Base-by-base conservation (phyloP, 176 grass and related monocot genomes). In the Tillandsia fasciculata region DNA sequence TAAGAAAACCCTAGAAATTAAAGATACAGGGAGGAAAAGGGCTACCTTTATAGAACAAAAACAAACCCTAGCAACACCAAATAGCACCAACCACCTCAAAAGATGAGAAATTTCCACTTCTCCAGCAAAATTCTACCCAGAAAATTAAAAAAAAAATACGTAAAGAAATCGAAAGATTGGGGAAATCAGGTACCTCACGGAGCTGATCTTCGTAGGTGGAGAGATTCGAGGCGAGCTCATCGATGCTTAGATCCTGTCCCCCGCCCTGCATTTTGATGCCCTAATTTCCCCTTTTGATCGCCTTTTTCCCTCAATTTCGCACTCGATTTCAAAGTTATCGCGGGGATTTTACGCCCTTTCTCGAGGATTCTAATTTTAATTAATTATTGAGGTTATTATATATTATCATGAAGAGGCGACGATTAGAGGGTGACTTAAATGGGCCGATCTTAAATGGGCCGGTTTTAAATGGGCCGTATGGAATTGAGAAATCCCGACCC, bases 181-280 rank as follows among this genome's bases (percentile, higher is more conserved):
- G 4, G 9, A 23, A 63, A 51, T 69, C 17, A 9, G 76, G 69
- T 42, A 94, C 90, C 90, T 99, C 84, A 50, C 66, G 81, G 65
- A 94, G 95, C 84, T 99, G 90, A 47, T 94, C 95, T 67, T 84
- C 88, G 76, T 99, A 94, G 12, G 89, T 94, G 64, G 90, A 84
- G 24, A 99, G 87, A 51, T 94, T 99, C 71, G 90, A 87, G 17
- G 87, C 87, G 72, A 99, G 95, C 70, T 94, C 95, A 49, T 94
- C 90, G 23, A 90, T 86, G 73, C 90, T 93, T 42, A 99, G 80
- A 70, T 99, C 95, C 56, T 99, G 85, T 64, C 78, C 84, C 65
- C 78, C 84, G 69, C 15, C 74, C 50, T n/a, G 58, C 73, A 82
- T 65, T 57, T 76, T 67, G 10, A 48, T 14, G 11, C 65, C 28